These are phyloP conservation scores for Solidago caesia DNA, from an alignment of 129 eudicot species.

Conservation along the genomic window DNA sequence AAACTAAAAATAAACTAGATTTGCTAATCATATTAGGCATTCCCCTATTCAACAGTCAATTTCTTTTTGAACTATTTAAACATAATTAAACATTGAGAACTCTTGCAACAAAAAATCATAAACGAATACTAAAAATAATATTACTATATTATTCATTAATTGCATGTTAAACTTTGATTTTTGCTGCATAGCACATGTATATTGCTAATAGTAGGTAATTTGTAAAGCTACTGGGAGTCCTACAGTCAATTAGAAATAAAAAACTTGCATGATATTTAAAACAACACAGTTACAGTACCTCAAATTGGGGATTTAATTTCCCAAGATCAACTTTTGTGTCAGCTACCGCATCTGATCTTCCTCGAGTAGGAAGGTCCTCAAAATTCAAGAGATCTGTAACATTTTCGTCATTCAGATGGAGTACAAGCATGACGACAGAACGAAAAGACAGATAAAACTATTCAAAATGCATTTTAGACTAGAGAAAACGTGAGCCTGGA, in stretches of 20 bases:
- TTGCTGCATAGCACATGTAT: not conserved
- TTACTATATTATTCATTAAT: not conserved
- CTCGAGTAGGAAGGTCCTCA: constrained; percentile 40
- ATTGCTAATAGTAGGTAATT: not conserved
- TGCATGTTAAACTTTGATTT: not conserved
- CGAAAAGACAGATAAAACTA: constrained; percentile 22
- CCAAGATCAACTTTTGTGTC: constrained; percentile 39
- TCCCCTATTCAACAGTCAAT: not conserved
- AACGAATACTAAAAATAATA: not conserved
- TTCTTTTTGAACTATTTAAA: not conserved
- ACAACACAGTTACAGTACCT: constrained; percentile 49
- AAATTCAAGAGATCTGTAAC: constrained; percentile 38
- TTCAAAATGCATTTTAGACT: not conserved
- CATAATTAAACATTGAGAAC: not conserved
- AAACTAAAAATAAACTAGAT: not conserved
- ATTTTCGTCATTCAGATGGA: constrained; percentile 23
- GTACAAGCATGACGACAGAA: constrained; percentile 11
- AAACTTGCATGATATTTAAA: constrained; percentile 18
- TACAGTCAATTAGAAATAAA: not conserved
- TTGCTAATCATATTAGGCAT: not conserved
- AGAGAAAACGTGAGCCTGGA: not conserved
- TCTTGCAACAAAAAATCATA: not conserved
- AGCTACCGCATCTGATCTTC: constrained; percentile 33
- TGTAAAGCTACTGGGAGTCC: not conserved
- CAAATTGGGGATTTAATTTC: constrained; percentile 33